phyloP scores from a whole-genome alignment of 768 basidiomycete genomes.

The Albatrellus ellisii region DNA sequence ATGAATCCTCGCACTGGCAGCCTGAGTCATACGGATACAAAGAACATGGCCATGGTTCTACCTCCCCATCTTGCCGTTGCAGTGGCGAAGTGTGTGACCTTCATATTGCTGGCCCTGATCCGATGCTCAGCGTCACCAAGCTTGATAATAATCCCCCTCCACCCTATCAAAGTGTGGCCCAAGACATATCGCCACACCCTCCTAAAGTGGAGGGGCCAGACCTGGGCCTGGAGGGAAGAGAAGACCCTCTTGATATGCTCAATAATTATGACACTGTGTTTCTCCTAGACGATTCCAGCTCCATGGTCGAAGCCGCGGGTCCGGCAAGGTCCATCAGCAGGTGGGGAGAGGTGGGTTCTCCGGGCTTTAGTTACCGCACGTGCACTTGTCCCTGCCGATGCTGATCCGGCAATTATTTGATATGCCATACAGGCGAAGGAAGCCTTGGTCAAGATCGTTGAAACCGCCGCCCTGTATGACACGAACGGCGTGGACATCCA shows the following conservation, averaged over 20 bases:
- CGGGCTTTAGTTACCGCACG: background rate
- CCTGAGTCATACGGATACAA: too few relatives aligned
- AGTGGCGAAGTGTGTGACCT: too few relatives aligned
- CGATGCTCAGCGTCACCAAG: too few relatives aligned
- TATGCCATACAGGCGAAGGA: slow-evolving; percentile 26
- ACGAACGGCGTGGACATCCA: slow-evolving; percentile 28
- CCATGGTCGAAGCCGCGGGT: too few relatives aligned
- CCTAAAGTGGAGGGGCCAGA: background rate
- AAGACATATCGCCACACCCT: background rate
- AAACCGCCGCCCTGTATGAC: slow-evolving; percentile 24
- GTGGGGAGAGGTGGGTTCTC: background rate
- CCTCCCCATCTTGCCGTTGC: too few relatives aligned
- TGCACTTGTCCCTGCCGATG: background rate
- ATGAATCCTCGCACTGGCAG: too few relatives aligned
- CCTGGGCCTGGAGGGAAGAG: background rate
- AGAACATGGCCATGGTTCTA: too few relatives aligned
- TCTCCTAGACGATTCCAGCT: slow-evolving; percentile 28
- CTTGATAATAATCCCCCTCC: too few relatives aligned
- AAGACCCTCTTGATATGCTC: background rate
- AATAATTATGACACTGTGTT: slow-evolving; percentile 30
- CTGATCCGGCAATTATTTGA: slow-evolving; percentile 25
- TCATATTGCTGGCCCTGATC: too few relatives aligned
- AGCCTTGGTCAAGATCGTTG: slow-evolving; percentile 28
- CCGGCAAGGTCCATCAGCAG: too few relatives aligned
- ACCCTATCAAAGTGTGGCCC: too few relatives aligned